A percentile compares a stretch with the other conserved stretches of the same genome.
Conservation (phyloP, 257 asterid genomes). For the Buddleja alternifolia region DNA sequence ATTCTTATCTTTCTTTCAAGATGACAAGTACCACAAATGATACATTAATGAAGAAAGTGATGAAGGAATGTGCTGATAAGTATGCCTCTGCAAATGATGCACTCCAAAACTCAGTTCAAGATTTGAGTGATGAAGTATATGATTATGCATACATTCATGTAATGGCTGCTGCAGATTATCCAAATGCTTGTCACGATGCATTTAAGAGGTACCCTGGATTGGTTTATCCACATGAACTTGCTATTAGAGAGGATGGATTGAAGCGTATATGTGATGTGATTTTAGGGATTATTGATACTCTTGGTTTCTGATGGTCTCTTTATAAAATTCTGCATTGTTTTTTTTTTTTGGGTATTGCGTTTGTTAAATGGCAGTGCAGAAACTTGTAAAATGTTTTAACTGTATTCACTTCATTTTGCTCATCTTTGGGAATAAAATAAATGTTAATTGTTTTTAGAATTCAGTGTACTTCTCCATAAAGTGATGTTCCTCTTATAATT, state of each 20-base stretch:
- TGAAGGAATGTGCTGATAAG: slow-evolving; percentile 68
- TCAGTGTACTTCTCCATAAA: too few relatives aligned
- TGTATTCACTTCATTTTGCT: too few relatives aligned
- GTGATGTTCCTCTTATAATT: too few relatives aligned
- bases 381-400: too few relatives aligned
- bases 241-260: slow-evolving; percentile 62
- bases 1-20: slow-evolving; percentile 52
- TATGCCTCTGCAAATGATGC: slow-evolving; percentile 68
- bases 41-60: slow-evolving; percentile 44
- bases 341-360: too few relatives aligned
- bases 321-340: too few relatives aligned
- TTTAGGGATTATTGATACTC: slow-evolving; percentile 67
- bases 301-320: slow-evolving; percentile 35
- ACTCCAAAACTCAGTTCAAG: slow-evolving; percentile 54
- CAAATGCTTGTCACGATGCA: slow-evolving; percentile 62
- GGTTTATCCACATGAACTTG: slow-evolving; percentile 64
- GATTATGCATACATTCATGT: slow-evolving; percentile 89
- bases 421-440: too few relatives aligned
- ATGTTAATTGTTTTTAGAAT: too few relatives aligned
- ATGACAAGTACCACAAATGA: slow-evolving; percentile 35
- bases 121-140: slow-evolving; percentile 55
- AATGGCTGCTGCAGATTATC: slow-evolving; percentile 89
- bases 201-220: slow-evolving; percentile 53
- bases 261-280: slow-evolving; percentile 79
- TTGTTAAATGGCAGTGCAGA: too few relatives aligned